A percentile compares a stretch with the other conserved stretches of the same genome.
These are phyloP conservation scores for Eucalyptus erythrocorys DNA, from an alignment of 345 rosid species.

Conservation along the genomic window DNA sequence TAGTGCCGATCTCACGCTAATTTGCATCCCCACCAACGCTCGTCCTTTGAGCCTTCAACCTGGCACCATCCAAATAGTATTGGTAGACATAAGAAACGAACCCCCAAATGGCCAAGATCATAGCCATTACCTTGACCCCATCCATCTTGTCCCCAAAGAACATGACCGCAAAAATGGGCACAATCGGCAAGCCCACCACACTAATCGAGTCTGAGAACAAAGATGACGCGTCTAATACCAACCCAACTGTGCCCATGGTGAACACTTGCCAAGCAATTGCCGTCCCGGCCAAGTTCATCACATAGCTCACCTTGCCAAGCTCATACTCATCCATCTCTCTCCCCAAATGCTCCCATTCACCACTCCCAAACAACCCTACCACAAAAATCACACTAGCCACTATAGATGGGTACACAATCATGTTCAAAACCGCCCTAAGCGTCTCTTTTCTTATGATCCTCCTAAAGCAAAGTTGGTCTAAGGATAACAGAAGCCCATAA, in stretches of 20 bases:
- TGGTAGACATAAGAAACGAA: slow-evolving; percentile 26
- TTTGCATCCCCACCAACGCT: background rate
- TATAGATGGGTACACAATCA: slow-evolving; percentile 10
- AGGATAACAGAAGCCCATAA: slow-evolving; percentile 8
- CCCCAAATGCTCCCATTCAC: slow-evolving; percentile 17
- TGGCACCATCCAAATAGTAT: slow-evolving; percentile 10
- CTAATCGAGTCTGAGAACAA: slow-evolving; percentile 18
- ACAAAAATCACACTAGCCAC: slow-evolving; percentile 1
- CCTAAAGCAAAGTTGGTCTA: slow-evolving; percentile 6
- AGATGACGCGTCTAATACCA: slow-evolving; percentile 24
- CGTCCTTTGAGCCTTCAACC: background rate
- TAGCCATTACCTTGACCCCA: slow-evolving; percentile 15
- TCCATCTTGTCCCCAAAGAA: slow-evolving; percentile 25
- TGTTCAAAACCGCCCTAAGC: slow-evolving; percentile 6
- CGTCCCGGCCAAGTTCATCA: slow-evolving; percentile 16
- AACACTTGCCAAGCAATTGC: slow-evolving; percentile 24
- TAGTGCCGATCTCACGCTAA: background rate
- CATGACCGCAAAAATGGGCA: slow-evolving; percentile 23
- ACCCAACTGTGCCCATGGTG: slow-evolving; percentile 15
- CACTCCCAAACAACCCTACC: slow-evolving; percentile 27
- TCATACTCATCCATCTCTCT: slow-evolving; percentile 14
- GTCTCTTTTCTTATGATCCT: slow-evolving; percentile 11
- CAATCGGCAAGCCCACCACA: slow-evolving; percentile 17
- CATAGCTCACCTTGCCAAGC: slow-evolving; percentile 18
- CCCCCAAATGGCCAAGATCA: slow-evolving; percentile 34